These are phyloP conservation scores for Coriaria nepalensis DNA, from an alignment of 306 rosid genomes.

Conservation along the genomic window DNA sequence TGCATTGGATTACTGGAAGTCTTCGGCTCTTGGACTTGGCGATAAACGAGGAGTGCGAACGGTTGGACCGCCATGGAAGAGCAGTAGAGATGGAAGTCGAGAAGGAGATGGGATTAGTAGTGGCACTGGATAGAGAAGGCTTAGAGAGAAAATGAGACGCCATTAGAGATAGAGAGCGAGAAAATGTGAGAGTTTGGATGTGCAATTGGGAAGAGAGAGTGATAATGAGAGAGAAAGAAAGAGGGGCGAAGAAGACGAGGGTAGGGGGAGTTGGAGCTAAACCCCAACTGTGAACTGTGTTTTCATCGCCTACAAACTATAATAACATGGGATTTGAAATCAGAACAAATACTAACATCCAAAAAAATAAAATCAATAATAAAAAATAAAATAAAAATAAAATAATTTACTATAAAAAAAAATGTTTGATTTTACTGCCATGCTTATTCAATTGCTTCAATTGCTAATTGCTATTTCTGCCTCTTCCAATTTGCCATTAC, in stretches of 20 bases:
- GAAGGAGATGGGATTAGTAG: slow-evolving; percentile 38
- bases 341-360: too few species aligned
- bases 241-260: slow-evolving; percentile 47
- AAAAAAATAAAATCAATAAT: too few species aligned
- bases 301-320: slow-evolving; percentile 28
- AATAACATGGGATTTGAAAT: too few species aligned
- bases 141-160: slow-evolving; percentile 28
- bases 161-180: slow-evolving; percentile 13
- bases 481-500: too few species aligned
- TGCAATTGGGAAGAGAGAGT: neutral
- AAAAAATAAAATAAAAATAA: too few species aligned
- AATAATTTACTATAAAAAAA: too few species aligned
- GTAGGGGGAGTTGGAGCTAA: slow-evolving; percentile 22
- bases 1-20: slow-evolving; percentile 34
- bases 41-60: slow-evolving; percentile 18
- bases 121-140: slow-evolving; percentile 6
- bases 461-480: too few species aligned
- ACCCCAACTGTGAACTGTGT: slow-evolving; percentile 13
- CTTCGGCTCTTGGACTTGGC: slow-evolving; percentile 25
- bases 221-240: neutral
- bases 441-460: too few species aligned
- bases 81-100: slow-evolving; percentile 38
- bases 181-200: neutral
- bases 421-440: too few species aligned
- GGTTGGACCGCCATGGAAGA: slow-evolving; percentile 28